Conservation (phyloP, 2,329 filamentous ascomycete species). For the Nigrospora sphaerica region DNA sequence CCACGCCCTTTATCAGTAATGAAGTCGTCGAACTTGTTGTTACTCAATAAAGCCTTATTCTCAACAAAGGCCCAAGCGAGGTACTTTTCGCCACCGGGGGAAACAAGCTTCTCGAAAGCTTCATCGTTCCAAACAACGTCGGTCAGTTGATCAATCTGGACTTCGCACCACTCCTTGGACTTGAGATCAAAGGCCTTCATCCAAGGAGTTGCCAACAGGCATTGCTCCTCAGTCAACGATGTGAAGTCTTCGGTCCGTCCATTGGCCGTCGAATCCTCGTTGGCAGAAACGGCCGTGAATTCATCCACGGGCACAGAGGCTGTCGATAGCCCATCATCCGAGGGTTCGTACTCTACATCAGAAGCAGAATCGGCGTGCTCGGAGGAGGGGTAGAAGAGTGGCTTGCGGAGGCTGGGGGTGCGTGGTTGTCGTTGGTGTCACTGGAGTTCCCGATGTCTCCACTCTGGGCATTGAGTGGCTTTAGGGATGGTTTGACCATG, state of each 20-base stretch:
- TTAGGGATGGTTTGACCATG: slow-evolving; percentile 14
- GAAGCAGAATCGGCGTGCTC: too few species aligned
- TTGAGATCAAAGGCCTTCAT: slow-evolving; percentile 27
- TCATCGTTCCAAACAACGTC: slow-evolving; percentile 40
- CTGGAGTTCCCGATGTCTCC: too few species aligned
- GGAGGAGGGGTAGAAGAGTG: too few species aligned
- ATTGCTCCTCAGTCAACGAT: slow-evolving; percentile 23
- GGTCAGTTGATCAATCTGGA: slow-evolving; percentile 35
- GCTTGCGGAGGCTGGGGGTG: too few species aligned
- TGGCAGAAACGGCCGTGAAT: too few species aligned
- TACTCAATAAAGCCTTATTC: slow-evolving; percentile 10
- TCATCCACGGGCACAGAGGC: too few species aligned
- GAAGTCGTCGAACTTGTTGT: slow-evolving; percentile 5
- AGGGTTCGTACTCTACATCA: too few species aligned
- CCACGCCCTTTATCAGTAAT: slow-evolving; percentile 20
- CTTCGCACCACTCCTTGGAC: slow-evolving; percentile 22
- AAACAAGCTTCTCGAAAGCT: slow-evolving; percentile 42
- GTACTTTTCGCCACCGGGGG: slow-evolving; percentile 41
- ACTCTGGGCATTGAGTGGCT: slow-evolving; percentile 3
- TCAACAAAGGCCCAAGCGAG: slow-evolving; percentile 37
- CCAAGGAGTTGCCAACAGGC: slow-evolving; percentile 27
- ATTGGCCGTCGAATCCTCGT: too few species aligned
- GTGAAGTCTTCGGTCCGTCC: slow-evolving; percentile 14
- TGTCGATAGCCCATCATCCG: too few species aligned
- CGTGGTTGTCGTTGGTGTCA: too few species aligned